Evolutionary conservation across 2,329 filamentous ascomycete genomes (phyloP), one percentile per base, ranked within the genome.

Genomic region (Aspergillus fructus): DNA sequence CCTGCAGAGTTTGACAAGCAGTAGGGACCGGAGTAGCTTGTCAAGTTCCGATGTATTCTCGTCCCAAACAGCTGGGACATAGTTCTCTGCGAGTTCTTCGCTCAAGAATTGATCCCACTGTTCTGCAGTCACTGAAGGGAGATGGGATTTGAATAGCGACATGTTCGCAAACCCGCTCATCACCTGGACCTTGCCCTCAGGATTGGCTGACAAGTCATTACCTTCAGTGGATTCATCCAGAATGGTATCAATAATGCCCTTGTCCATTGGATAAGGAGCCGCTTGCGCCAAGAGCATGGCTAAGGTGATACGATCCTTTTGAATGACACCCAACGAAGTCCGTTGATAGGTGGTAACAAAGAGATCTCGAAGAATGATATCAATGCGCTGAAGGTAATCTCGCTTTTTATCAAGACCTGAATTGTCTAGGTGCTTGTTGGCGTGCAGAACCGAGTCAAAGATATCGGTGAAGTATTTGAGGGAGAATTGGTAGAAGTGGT

Each of bases 401-500:
- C 84, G 87, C 73, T 89, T 86, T 58, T 80, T 82, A 19, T 27
- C 24, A 15, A 48, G 30, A 23, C 46, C 46, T 33, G 46, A 48
- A 11, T 17, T 48, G 12, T 84, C 83, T 51, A 94, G 81, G 59
- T 86, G 86, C 68, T 88, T 87, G 74, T 96, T 96, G 58, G 86
- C 84, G 65, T 89, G 89, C 40, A 99, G 83, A 7, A 99, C 94
- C 5, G 89, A 86, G 71, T 96, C 90, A 84, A 99, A 99, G 66
- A 99, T 99, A 72, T 97, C 90, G 55, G 96, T 85, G 78, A 99
- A 99, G 78, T 96, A 99, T 75, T 97, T 93, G 59, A 99, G 83
- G 39, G 94, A 99, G 82, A 99, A 99, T 73, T 97, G 96, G 76
- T 99, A 99, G 78, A 97, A 97, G 80, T 97, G 94, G 74, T 99